These are phyloP conservation scores for Passalora sequoiae DNA, from an alignment of 2,329 filamentous ascomycete genomes.

Conservation along the genomic window DNA sequence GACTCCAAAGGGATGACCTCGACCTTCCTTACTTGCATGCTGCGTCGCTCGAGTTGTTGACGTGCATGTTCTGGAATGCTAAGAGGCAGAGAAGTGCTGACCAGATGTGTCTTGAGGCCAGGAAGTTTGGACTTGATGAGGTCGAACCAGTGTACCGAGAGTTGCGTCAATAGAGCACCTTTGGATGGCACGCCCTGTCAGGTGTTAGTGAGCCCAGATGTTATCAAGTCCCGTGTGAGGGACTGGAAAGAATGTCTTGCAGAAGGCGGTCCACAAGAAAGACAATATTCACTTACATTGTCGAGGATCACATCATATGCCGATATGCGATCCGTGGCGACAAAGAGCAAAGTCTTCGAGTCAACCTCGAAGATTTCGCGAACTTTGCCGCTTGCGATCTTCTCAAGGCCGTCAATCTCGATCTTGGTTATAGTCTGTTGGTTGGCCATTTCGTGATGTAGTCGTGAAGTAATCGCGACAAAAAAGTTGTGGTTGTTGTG, in stretches of 20 bases:
- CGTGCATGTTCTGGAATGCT: conserved; percentile 38
- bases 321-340: conserved; percentile 84
- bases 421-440: conserved; percentile 16
- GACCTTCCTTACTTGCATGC: conserved; percentile 71
- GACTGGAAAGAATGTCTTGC: too few species aligned
- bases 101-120: conserved; percentile 57
- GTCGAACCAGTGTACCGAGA: conserved; percentile 65
- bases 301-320: conserved; percentile 89
- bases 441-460: background rate
- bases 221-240: too few species aligned
- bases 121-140: conserved; percentile 55
- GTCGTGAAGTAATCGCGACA: background rate
- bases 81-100: conserved; percentile 53
- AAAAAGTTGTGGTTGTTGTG: background rate
- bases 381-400: conserved; percentile 65
- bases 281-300: conserved; percentile 57
- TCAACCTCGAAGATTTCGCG: conserved; percentile 74
- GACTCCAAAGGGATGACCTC: conserved; percentile 74
- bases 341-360: conserved; percentile 68
- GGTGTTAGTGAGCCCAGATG: conserved; percentile 3
- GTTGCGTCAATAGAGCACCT: conserved; percentile 61
- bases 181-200: conserved; percentile 61
- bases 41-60: conserved; percentile 52
- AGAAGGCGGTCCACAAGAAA: too few species aligned
- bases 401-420: conserved; percentile 35